A percentile compares a stretch with the other conserved stretches of the same genome.
These are phyloP conservation scores for Cyanidiococcus yangmingshanensis DNA, from an alignment of 23 red algal species.

Conservation along the genomic window DNA sequence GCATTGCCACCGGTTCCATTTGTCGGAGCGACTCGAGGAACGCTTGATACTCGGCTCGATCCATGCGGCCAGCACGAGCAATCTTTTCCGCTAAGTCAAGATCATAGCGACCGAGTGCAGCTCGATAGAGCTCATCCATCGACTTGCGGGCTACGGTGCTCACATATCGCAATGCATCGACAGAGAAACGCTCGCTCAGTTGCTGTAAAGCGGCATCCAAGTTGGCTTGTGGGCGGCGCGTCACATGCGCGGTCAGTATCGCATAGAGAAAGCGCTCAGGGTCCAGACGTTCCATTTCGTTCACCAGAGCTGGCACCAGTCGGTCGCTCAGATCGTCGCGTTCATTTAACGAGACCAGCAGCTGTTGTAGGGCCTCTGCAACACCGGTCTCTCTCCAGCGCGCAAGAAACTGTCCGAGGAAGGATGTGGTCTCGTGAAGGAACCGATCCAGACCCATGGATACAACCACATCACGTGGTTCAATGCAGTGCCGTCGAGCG, in stretches of 20 bases:
- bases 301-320: neutral
- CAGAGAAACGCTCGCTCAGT: slow-evolving; percentile 9
- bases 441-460: slow-evolving; percentile 33
- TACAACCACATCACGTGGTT: slow-evolving; percentile 45
- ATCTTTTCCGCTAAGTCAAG: slow-evolving; percentile 40
- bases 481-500: slow-evolving; percentile 46
- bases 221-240: slow-evolving; percentile 20
- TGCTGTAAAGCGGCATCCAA: slow-evolving; percentile 23
- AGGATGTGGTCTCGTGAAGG: slow-evolving; percentile 15
- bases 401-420: slow-evolving; percentile 30
- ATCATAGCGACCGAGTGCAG: slow-evolving; percentile 63
- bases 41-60: slow-evolving; percentile 37
- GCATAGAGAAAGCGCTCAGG: neutral
- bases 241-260: slow-evolving; percentile 30
- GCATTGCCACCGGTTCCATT: slow-evolving; percentile 20
- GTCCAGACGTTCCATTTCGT: neutral
- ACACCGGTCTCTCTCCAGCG: neutral
- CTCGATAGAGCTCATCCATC: slow-evolving; percentile 36
- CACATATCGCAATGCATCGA: slow-evolving; percentile 46
- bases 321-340: neutral
- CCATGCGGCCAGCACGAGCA: slow-evolving; percentile 37
- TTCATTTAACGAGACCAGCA: slow-evolving; percentile 18
- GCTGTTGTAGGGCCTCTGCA: slow-evolving; percentile 28
- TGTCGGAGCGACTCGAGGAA: slow-evolving; percentile 31
- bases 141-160: slow-evolving; percentile 30